Evolutionary conservation across 2,329 filamentous ascomycete species (phyloP), one percentile per base, ranked within the genome.

Genomic region (Monilinia fructicola): DNA sequence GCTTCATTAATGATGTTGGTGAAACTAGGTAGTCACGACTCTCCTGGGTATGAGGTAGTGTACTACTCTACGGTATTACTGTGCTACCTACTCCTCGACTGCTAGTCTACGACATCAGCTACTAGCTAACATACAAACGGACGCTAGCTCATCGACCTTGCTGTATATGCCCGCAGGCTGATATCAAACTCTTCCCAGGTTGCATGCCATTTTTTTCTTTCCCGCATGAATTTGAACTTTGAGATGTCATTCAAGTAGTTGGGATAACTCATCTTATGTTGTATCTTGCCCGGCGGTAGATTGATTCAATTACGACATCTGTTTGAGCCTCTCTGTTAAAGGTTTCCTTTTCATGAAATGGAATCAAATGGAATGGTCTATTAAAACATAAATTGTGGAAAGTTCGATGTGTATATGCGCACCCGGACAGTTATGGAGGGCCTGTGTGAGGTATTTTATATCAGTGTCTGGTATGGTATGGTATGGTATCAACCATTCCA

Each of bases 331-430:
- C 31, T n/a, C 26, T 2, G 12, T 46, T 28, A 5, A 14, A 40
- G 54, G 60, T 63, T 63, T 42, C 48, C 38, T 44, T 38, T 55
- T 23, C 7, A 10, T 55, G 50, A 46, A 44, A 23, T 59, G 16
- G 42, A 59, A 59, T 35, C 56, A 28, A 18, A 31, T 46, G 26
- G 55, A 59, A 46, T 46, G 6, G 42, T 59, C 40, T 46, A 59
- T 46, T 23, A 23, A 44, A n/a, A 59, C 55, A 46, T 35, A 35
- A 46, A 35, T 59, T 59, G 50, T 55, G 50, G 60, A 44, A 54
- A n/a, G 54, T 31, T 23, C 23, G 23, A 54, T 42, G 6, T 63
- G 28, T 63, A 31, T 42, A 63, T 63, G 48, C 60, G 48, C 48
- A 35, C n/a, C n/a, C n/a, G n/a, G n/a, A n/a, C 46, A 63, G 40